These are phyloP conservation scores for Heterobasidion irregulare DNA, from an alignment of 1,284 basidiomycete species.

Conservation along the genomic window DNA sequence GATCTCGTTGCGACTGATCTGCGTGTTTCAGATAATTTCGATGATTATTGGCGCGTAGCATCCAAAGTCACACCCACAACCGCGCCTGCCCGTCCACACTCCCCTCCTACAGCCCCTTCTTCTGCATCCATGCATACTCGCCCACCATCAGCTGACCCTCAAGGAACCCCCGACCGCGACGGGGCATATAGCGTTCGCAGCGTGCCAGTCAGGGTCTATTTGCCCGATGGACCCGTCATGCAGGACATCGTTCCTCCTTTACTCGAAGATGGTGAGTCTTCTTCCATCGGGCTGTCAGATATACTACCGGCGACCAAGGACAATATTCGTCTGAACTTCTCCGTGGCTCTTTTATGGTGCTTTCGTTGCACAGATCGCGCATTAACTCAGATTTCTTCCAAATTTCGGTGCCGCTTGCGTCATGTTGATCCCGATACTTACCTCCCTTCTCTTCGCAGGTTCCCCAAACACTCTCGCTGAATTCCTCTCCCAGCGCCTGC, in stretches of 20 bases:
- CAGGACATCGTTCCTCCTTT: conserved; percentile 84
- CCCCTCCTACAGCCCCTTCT: conserved; percentile 38
- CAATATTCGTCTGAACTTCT: too few species aligned
- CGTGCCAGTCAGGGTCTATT: conserved; percentile 83
- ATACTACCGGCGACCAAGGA: too few species aligned
- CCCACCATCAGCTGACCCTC: conserved; percentile 62
- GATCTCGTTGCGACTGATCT: conserved; percentile 2
- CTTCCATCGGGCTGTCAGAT: too few species aligned
- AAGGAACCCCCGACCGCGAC: conserved; percentile 49
- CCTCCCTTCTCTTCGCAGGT: conserved; percentile 29
- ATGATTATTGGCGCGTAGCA: conserved; percentile 89
- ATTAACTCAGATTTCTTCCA: too few species aligned
- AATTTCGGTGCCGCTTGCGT: too few species aligned
- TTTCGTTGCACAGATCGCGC: too few species aligned
- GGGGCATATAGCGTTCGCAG: conserved; percentile 80
- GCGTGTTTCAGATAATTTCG: conserved; percentile 72
- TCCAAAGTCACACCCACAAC: conserved; percentile 74
- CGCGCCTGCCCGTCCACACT: conserved; percentile 31
- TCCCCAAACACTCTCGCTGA: conserved; percentile 48
- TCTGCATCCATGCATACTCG: conserved; percentile 41
- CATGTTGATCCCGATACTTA: conserved; percentile 1
- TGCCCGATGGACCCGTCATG: conserved; percentile 86
- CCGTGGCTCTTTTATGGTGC: too few species aligned
- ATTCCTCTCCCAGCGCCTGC: conserved; percentile 54
- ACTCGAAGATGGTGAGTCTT: conserved; percentile 50